phyloP scores from a whole-genome alignment of 2,329 filamentous ascomycete species.

The Fusarium sublunatum region DNA sequence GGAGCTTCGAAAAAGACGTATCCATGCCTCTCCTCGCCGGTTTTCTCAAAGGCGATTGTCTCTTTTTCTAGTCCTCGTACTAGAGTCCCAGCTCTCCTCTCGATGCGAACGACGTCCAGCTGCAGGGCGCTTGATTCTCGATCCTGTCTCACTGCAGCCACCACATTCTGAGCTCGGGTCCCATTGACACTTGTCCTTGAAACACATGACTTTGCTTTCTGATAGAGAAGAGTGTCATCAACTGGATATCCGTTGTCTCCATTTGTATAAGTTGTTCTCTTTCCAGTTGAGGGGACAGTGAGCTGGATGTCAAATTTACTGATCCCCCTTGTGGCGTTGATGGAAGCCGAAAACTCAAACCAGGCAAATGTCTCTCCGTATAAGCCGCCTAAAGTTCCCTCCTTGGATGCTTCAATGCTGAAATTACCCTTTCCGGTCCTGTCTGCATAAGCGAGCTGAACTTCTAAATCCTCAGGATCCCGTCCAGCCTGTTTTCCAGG shows the following conservation, averaged over 20 bases:
- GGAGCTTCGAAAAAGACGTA: constrained; percentile 17
- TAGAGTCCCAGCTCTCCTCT: constrained; percentile 4
- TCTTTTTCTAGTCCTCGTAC: constrained; percentile 7
- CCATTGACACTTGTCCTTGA: constrained; percentile 3
- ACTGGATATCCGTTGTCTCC: constrained; percentile 43
- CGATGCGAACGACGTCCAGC: constrained; percentile 20
- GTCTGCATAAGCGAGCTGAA: constrained; percentile 33
- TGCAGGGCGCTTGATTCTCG: not conserved
- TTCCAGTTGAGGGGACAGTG: constrained; percentile 36
- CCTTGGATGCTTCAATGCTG: constrained; percentile 1
- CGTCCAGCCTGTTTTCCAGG: constrained; percentile 26
- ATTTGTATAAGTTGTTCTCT: constrained; percentile 40
- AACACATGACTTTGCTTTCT: constrained; percentile 43
- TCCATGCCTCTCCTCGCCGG: constrained; percentile 3
- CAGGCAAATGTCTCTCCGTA: constrained; percentile 47
- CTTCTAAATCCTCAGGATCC: constrained; percentile 38
- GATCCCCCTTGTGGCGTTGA: constrained; percentile 42
- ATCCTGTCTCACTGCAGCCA: constrained; percentile 2
- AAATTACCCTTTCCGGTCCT: constrained; percentile 7
- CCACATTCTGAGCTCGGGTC: constrained; percentile 11
- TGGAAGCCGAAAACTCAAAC: constrained; percentile 46
- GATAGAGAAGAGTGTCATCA: constrained; percentile 43
- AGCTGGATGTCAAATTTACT: constrained; percentile 48
- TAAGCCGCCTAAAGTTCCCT: constrained; percentile 42
- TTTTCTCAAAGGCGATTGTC: constrained; percentile 5